A percentile compares a stretch with the other conserved stretches of the same genome.
phyloP scores from a whole-genome alignment of 2,329 filamentous ascomycete genomes.

The Cordyceps javanica region DNA sequence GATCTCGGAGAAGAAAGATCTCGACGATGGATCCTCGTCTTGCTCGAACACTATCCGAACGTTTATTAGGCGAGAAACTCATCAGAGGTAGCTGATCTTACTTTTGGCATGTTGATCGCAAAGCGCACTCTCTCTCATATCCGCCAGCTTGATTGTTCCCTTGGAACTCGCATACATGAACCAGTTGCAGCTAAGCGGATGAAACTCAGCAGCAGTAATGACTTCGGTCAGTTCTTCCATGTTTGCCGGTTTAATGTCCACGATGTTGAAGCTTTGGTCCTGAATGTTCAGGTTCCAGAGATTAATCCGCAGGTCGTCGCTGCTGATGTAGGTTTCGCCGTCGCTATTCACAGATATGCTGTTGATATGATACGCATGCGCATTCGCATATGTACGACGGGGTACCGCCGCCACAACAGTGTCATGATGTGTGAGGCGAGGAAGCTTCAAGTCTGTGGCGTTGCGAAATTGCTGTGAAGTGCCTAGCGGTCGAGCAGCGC shows the following conservation, averaged over 20 bases:
- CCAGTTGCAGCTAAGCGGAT: constrained; percentile 96
- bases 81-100: constrained; percentile 34
- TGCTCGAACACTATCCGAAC: constrained; percentile 79
- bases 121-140: constrained; percentile 94
- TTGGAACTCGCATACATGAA: constrained; percentile 99
- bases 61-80: constrained; percentile 19
- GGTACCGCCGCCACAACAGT: constrained; percentile 96
- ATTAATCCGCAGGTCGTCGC: constrained; percentile 95
- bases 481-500: constrained; percentile 61
- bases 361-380: constrained; percentile 99
- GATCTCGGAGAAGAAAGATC: constrained; percentile 99
- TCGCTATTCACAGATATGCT: constrained; percentile 99
- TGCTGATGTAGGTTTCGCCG: constrained; percentile 98
- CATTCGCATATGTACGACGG: constrained; percentile 93
- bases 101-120: constrained; percentile 95
- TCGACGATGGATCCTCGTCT: constrained; percentile 93
- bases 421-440: constrained; percentile 94
- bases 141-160: constrained; percentile 95
- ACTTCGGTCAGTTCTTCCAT: constrained; percentile 99
- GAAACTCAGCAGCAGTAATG: constrained; percentile 96
- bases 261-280: constrained; percentile 99
- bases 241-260: constrained; percentile 98
- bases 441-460: constrained; percentile 80
- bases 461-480: constrained; percentile 71
- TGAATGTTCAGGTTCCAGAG: constrained; percentile 99